A percentile compares a stretch with the other conserved stretches of the same genome.
Evolutionary conservation across 2,329 filamentous ascomycete species (phyloP).

Genomic region (Trichoderma citrinoviride): DNA sequence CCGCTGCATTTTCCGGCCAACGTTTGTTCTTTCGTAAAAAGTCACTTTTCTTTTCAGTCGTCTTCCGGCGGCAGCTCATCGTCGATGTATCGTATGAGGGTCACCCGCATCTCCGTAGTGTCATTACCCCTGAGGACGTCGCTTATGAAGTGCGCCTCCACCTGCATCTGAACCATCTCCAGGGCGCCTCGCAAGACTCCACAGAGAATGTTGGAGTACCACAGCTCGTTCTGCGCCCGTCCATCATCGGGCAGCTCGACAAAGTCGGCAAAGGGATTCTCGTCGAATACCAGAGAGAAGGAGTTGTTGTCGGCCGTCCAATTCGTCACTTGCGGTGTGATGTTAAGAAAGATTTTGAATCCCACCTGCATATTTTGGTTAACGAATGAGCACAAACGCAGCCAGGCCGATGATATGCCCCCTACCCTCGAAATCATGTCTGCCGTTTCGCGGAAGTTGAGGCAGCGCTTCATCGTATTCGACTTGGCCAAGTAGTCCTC

Average conservation of each 20-base stretch:
- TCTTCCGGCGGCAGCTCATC: constrained; percentile 97
- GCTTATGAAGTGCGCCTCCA: constrained; percentile 93
- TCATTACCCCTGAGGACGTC: constrained; percentile 92
- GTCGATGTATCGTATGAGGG: constrained; percentile 89
- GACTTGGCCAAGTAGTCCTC: constrained; percentile 98
- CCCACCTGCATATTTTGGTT: constrained; percentile 62
- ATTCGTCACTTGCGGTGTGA: constrained; percentile 87
- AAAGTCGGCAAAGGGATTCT: constrained; percentile 95
- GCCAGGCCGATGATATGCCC: background rate
- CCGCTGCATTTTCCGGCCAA: background rate
- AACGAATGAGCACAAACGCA: constrained; percentile 25
- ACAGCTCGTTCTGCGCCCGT: constrained; percentile 90
- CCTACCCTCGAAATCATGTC: constrained; percentile 90
- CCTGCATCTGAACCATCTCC: constrained; percentile 99
- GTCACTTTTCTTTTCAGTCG: constrained; percentile 53
- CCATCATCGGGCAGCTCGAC: constrained; percentile 96
- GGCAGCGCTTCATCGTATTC: constrained; percentile 81
- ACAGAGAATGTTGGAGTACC: constrained; percentile 97
- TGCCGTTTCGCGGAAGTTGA: constrained; percentile 91
- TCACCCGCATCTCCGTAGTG: constrained; percentile 94
- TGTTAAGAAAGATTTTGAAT: constrained; percentile 98
- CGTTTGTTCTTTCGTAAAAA: background rate
- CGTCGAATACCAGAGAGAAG: constrained; percentile 93
- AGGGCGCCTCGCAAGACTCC: constrained; percentile 86
- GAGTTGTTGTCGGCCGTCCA: constrained; percentile 97